Evolutionary conservation across 108 stramenopile species (phyloP), one percentile per base, ranked within the genome.

Genomic region (Aurantiochytrium sp.): DNA sequence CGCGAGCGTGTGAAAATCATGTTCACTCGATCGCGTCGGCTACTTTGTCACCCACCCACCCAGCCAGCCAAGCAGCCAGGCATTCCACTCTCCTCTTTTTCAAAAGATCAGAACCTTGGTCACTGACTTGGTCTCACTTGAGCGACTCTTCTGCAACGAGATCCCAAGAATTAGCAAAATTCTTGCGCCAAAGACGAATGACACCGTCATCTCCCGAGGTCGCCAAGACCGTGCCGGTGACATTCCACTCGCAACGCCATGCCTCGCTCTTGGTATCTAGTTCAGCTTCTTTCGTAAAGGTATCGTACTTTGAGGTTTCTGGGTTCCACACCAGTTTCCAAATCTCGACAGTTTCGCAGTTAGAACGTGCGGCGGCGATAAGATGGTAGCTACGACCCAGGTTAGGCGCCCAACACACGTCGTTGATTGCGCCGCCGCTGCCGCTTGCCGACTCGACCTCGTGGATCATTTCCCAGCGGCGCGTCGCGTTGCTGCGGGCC

Each of bases 321-420:
- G 29, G 10, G 71, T 73, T 45, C 49, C 49, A 90, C 25, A n/a
- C n/a, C 10, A 87, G 60, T 55, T 76, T 83, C 90, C 90, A 83
- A 83, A 71, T 23, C 4, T 87, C 19, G 14, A 59, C 47, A 21
- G 14, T 88, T 0, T 25, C 5, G 87, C 64, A 16, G 87, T 28
- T 87, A 25, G 76, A 8, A 12, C 16, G n/a, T 43, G 76, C 76
- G 6, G 29, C 44, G 91, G 97, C 95, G 90, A 98, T 96, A 87
- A 94, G 95, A 90, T 98, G 97, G 92, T 91, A 97, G 19, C 94
- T 92, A 44, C 97, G 92, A 47, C 97, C 97, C 14, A 98, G 96
- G 90, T 96, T 96, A 25, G 97, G 96, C 44, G 98, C 97, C 97
- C 97, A 98, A 42, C 95, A 95, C 19, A 98, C 96, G 91, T 97